Evolutionary conservation across 129 eudicot species (phyloP).

Genomic region (Apium graveolens): DNA sequence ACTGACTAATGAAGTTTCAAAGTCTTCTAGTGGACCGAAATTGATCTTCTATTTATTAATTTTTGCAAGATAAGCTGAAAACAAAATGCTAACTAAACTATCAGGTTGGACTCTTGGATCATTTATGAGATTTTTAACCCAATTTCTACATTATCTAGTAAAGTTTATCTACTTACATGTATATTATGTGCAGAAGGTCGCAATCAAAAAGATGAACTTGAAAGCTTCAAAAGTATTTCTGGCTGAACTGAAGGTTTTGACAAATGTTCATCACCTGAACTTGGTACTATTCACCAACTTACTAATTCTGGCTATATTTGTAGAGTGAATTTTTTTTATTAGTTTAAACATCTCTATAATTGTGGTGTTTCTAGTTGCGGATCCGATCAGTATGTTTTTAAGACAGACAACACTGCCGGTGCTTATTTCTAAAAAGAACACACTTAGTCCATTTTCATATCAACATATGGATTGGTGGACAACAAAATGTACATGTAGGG

Average conservation of each 20-base stretch:
- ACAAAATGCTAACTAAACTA: background rate
- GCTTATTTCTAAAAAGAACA: too few species aligned
- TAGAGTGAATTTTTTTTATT: background rate
- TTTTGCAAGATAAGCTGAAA: background rate
- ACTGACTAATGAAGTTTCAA: background rate
- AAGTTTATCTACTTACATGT: constrained; percentile 2
- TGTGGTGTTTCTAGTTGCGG: background rate
- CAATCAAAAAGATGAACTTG: constrained; percentile 85
- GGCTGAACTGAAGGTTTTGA: constrained; percentile 75
- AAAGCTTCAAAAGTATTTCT: constrained; percentile 78
- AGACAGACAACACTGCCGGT: too few species aligned
- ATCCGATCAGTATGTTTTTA: too few species aligned
- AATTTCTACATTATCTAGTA: background rate
- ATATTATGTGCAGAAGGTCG: constrained; percentile 59
- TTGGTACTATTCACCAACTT: constrained; percentile 35
- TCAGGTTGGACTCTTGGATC: background rate
- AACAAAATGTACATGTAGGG: background rate
- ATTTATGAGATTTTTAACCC: constrained; percentile 2
- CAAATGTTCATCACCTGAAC: constrained; percentile 83
- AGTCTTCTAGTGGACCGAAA: background rate
- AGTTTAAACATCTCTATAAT: background rate
- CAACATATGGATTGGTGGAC: background rate
- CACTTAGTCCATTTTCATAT: background rate
- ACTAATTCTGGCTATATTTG: background rate
- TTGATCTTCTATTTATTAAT: too few species aligned